Percentiles rank a stretch among this genome's conserved stretches.
Evolutionary conservation across 768 basidiomycete genomes (phyloP).

Genomic region (Paxillus involutus): DNA sequence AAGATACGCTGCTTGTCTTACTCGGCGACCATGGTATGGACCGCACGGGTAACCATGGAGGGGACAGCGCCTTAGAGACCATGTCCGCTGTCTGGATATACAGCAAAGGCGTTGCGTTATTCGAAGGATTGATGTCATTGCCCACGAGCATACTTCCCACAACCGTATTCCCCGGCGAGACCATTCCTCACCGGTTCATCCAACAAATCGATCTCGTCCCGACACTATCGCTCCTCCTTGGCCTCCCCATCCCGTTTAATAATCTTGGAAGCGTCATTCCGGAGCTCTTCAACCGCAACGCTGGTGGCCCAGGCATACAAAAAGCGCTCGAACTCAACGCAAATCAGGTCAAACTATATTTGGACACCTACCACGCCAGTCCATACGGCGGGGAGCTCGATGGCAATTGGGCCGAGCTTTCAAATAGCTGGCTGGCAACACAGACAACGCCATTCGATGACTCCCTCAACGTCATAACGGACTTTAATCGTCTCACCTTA

Average conservation of each 20-base stretch:
- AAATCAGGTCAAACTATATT: slow-evolving; percentile 72
- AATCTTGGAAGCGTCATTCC: slow-evolving; percentile 92
- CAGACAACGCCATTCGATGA: slow-evolving; percentile 22
- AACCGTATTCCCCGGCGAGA: slow-evolving; percentile 59
- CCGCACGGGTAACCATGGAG: slow-evolving; percentile 90
- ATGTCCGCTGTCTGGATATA: slow-evolving; percentile 91
- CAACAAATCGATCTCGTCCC: slow-evolving; percentile 96
- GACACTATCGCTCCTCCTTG: slow-evolving; percentile 83
- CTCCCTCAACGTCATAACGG: slow-evolving; percentile 14
- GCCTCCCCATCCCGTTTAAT: slow-evolving; percentile 93
- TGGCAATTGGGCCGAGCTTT: slow-evolving; percentile 55
- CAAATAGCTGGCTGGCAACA: slow-evolving; percentile 43
- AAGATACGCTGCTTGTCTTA: slow-evolving; percentile 89
- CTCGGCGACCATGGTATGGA: slow-evolving; percentile 99
- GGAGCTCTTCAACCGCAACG: slow-evolving; percentile 75
- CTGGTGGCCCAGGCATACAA: slow-evolving; percentile 39
- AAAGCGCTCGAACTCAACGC: slow-evolving; percentile 70
- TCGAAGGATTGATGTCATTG: slow-evolving; percentile 31
- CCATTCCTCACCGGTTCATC: slow-evolving; percentile 56
- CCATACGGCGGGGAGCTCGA: slow-evolving; percentile 74
- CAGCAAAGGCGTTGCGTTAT: slow-evolving; percentile 66
- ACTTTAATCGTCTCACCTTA: slow-evolving; percentile 36
- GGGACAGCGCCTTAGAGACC: slow-evolving; percentile 84
- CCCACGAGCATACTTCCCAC: slow-evolving; percentile 55
- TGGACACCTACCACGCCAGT: slow-evolving; percentile 73